Evolutionary conservation across 805 yeast genomes (phyloP).

Genomic region (Priceomyces medius): DNA sequence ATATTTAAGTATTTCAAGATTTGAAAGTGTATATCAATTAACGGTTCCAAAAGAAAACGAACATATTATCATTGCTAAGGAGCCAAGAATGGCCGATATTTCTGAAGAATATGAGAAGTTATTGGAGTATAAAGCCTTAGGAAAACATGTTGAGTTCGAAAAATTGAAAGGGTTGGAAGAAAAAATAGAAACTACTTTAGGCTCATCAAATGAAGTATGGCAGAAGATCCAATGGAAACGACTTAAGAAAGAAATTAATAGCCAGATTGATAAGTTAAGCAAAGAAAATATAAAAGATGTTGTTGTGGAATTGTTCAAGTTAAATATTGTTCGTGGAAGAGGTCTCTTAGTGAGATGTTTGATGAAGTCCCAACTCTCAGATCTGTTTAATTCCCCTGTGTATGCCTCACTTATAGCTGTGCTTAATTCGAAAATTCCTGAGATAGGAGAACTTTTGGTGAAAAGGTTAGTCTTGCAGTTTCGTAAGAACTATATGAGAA

Average conservation of each 20-base stretch:
- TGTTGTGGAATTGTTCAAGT: slow-evolving; percentile 49
- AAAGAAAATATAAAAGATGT: slow-evolving; percentile 47
- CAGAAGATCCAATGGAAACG: slow-evolving; percentile 61
- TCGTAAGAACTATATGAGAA: slow-evolving; percentile 48
- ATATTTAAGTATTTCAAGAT: too few species aligned
- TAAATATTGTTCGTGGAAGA: slow-evolving; percentile 59
- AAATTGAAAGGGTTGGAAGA: slow-evolving; percentile 44
- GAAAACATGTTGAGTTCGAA: slow-evolving; percentile 56
- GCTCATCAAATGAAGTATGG: slow-evolving; percentile 7
- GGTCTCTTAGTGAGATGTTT: slow-evolving; percentile 60
- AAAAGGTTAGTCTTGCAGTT: slow-evolving; percentile 58
- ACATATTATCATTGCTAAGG: neutral
- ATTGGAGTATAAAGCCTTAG: slow-evolving; percentile 15
- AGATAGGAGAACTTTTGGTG: slow-evolving; percentile 58
- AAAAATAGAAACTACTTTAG: slow-evolving; percentile 6
- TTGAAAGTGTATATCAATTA: too few species aligned
- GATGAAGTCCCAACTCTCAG: slow-evolving; percentile 51
- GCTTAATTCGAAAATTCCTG: slow-evolving; percentile 66
- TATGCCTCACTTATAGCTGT: slow-evolving; percentile 60
- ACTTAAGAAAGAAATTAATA: slow-evolving; percentile 47
- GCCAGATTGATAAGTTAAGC: slow-evolving; percentile 47
- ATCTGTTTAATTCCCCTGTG: slow-evolving; percentile 41
- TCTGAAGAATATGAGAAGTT: slow-evolving; percentile 7
- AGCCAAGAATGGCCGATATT: slow-evolving; percentile 1
- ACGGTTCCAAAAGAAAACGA: too few species aligned